Base-by-base conservation (phyloP, 495 filamentous ascomycete genomes). In the Polyplosphaeria fusca region DNA sequence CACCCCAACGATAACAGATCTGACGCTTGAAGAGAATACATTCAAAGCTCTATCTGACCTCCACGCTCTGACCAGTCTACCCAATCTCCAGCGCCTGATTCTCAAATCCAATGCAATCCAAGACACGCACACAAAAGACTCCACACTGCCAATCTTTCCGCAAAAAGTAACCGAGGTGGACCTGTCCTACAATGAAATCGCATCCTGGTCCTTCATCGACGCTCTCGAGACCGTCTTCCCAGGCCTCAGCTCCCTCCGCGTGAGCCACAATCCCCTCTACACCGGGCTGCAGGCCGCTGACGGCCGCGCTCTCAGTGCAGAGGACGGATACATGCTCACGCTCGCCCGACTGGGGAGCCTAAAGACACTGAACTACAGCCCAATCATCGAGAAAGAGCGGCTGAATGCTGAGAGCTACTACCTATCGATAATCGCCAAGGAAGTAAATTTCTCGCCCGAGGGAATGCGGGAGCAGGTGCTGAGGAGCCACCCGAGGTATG, bases 351-450 rank as follows among this genome's bases (percentile, higher is more conserved):
- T 96, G 1, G 73, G 82, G 2, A 70, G 70, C 5, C 79, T 94
- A 12, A 77, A 79, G 26, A 74, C 71, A 0, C 79, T 98, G 13
- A 97, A 98, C 70, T 94, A 86, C 69, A 86, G 83, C 64, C 76
- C 73, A 3, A 86, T 98, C 60, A 81, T 83, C 0, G 54, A 69
- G 0, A 78, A 83, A 38, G 91, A 96, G 58, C 82, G 93, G 18
- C 76, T 78, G 41, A 90, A 97, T 63, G 89, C 88, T 12, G 93
- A 98, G 51, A 84, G 91, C 65, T 98, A 91, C 70, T 98, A 97
- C 67, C 81, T 97, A 11, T 85, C 82, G 4, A 79, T 83, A 25
- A 91, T 96, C 48, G 87, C 79, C 16, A 82, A 82, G 44, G 86
- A 88, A 63, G 73, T 96, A 18, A 82, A 86, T 14, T 75, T 75